Evolutionary conservation across 164 flowering plant genomes (phyloP), one percentile per base, ranked within the genome.

Genomic region (Stephania cephalantha): DNA sequence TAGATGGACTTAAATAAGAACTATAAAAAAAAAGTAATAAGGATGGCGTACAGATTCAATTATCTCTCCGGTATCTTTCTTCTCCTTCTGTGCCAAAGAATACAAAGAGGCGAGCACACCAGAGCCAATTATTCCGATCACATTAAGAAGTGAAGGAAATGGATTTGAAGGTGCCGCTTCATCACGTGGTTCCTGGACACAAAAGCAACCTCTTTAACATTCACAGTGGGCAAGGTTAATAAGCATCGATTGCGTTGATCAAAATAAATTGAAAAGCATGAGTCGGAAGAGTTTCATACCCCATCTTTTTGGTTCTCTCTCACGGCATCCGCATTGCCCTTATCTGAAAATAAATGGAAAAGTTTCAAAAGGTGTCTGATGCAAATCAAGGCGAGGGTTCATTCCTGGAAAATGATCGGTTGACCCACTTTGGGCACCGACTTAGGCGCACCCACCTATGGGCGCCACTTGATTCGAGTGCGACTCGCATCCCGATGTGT

Each of bases 91-190:
- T 66, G 86, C 80, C 80, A 87, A 80, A 66, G 90, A 85, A 85
- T 87, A 92, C 35, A 93, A 83, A 69, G 97, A 89, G 73, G 91
- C 97, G 78, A 95, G 87, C 71, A 90, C 83, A 53, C 92, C 91
- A 31, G 90, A 72, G 50, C 90, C 82, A 53, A 90, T 73, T 69
- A 91, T 79, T 71, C 99, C 98, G 42, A 90, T 55, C 46, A 79
- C 97, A 86, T 91, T 91, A 75, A 91, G 81, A 77, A 93, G 84
- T 73, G 87, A 82, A 53, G 87, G 71, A 52, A 90, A 75, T 9
- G 91, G 82, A 86, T 85, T 90, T 69, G 77, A 46, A 12, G 84
- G 77, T 46, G 80, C 75, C 52, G 68, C 79, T 73, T 18, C 80
- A 64, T 83, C 80, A 80, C 20, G 65, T 70, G 73, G 72, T 83